Conservation (phyloP, 192 early-diverging fungal species). For the Gamsiella multidivaricata region DNA sequence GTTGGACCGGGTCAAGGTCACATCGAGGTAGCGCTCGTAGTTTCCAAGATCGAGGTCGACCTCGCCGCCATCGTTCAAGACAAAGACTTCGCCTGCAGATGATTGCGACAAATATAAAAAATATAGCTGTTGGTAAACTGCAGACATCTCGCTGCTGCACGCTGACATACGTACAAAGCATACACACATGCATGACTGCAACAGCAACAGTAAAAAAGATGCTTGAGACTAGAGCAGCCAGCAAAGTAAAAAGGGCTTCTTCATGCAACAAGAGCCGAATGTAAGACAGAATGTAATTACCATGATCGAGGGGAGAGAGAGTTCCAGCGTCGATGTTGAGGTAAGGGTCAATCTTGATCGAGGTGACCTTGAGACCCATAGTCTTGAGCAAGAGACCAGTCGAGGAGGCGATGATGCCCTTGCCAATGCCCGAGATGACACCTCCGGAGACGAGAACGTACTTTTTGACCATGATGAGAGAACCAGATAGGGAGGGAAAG, state of each 20-base stretch:
- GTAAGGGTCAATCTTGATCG: constrained; percentile 99
- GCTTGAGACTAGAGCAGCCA: no score
- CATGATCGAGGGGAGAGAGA: constrained; percentile 97
- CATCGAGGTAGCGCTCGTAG: constrained; percentile 98
- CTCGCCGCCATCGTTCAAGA: constrained; percentile 98
- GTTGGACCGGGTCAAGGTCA: constrained; percentile 94
- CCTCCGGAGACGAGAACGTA: constrained; percentile 98
- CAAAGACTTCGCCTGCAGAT: constrained; percentile 92
- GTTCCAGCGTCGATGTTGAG: constrained; percentile 99
- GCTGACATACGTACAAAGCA: background rate
- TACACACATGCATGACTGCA: no score
- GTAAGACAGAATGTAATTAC: constrained; percentile 67
- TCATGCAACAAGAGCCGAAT: no score
- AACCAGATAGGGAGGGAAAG: background rate
- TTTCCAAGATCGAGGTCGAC: constrained; percentile 99
- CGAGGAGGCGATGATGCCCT: constrained; percentile 98
- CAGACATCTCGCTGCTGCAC: no score
- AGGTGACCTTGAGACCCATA: constrained; percentile 90
- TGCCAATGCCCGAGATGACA: constrained; percentile 99
- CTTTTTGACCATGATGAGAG: constrained; percentile 65
- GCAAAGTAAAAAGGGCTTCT: background rate
- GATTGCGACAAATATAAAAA: background rate
- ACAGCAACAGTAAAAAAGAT: constrained; percentile 10
- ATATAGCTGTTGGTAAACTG: background rate
- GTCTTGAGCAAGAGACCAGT: constrained; percentile 96